Percentiles rank a stretch among this genome's conserved stretches.
Conservation (phyloP, 1,284 basidiomycete species). For the Vanrija humicola region DNA sequence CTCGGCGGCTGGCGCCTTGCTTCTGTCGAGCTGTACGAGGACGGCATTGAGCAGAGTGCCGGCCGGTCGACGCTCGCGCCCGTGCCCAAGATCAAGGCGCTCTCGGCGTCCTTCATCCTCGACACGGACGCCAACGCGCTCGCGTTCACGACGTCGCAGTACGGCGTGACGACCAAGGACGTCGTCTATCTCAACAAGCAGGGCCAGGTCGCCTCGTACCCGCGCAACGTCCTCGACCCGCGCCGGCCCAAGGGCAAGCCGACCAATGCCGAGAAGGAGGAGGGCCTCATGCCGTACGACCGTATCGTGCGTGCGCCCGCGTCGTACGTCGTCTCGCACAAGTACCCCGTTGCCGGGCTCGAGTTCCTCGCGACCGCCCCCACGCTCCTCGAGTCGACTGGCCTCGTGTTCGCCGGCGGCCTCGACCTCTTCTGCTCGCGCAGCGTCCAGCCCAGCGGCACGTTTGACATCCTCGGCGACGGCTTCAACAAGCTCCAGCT, state of each 20-base stretch:
- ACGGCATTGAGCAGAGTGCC: conserved; percentile 63
- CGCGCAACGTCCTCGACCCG: conserved; percentile 74
- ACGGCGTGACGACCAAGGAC: conserved; percentile 82
- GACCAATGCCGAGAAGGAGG: conserved; percentile 74
- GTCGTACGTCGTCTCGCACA: conserved; percentile 57
- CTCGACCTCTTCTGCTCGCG: conserved; percentile 82
- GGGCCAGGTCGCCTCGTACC: conserved; percentile 70
- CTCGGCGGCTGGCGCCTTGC: conserved; percentile 67
- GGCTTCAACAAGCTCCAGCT: conserved; percentile 92
- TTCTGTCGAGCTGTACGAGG: conserved; percentile 83
- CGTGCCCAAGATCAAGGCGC: conserved; percentile 56
- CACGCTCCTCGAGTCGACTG: conserved; percentile 84
- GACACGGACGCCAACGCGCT: conserved; percentile 66
- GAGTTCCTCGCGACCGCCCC: conserved; percentile 67
- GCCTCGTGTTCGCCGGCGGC: conserved; percentile 79
- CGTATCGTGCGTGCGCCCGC: conserved; percentile 70
- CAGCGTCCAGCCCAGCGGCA: conserved; percentile 71
- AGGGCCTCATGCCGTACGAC: conserved; percentile 80
- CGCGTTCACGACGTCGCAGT: conserved; percentile 72
- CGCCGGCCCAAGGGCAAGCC: conserved; percentile 75
- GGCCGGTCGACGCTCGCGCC: conserved; percentile 66
- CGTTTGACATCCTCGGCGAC: conserved; percentile 88
- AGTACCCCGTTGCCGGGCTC: conserved; percentile 61
- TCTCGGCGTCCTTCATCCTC: conserved; percentile 69
- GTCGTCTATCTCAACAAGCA: conserved; percentile 75